These are phyloP conservation scores for Candolleomyces eurysporus DNA, from an alignment of 768 basidiomycete genomes.

Conservation along the genomic window DNA sequence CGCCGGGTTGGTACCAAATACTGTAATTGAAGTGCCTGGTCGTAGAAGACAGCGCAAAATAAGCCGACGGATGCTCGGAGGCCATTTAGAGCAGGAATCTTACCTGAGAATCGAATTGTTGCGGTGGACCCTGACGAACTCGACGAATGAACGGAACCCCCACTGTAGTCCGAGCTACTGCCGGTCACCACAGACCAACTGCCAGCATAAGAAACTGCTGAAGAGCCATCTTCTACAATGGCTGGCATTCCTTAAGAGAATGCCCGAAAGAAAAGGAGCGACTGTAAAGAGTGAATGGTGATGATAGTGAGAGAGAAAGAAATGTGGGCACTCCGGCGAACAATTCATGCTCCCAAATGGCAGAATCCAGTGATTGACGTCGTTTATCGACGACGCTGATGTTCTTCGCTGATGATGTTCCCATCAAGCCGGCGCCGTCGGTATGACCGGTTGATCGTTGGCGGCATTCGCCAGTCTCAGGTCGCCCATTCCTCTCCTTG, in stretches of 20 bases:
- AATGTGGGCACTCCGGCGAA: not conserved
- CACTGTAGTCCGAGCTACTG: not conserved
- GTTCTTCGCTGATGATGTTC: too few species aligned
- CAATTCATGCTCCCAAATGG: not conserved
- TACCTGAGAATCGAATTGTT: not conserved
- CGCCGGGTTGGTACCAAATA: not conserved
- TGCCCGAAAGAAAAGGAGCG: not conserved
- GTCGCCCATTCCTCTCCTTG: too few species aligned
- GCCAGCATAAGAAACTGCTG: not conserved
- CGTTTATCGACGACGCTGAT: too few species aligned
- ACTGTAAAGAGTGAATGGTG: not conserved
- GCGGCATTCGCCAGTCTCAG: too few species aligned
- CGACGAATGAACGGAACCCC: not conserved
- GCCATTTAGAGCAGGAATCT: not conserved
- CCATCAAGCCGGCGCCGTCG: too few species aligned
- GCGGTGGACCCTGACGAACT: not conserved
- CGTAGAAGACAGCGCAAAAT: not conserved
- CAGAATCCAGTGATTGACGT: too few species aligned
- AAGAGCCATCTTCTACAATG: not conserved
- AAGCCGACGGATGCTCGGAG: not conserved
- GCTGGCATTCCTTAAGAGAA: not conserved
- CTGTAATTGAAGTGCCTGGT: not conserved
- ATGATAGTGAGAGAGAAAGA: not conserved
- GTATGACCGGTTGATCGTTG: too few species aligned
- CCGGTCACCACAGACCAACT: not conserved